A percentile compares a stretch with the other conserved stretches of the same genome.
phyloP scores from a whole-genome alignment of 257 asterid genomes.

The Salvia splendens region DNA sequence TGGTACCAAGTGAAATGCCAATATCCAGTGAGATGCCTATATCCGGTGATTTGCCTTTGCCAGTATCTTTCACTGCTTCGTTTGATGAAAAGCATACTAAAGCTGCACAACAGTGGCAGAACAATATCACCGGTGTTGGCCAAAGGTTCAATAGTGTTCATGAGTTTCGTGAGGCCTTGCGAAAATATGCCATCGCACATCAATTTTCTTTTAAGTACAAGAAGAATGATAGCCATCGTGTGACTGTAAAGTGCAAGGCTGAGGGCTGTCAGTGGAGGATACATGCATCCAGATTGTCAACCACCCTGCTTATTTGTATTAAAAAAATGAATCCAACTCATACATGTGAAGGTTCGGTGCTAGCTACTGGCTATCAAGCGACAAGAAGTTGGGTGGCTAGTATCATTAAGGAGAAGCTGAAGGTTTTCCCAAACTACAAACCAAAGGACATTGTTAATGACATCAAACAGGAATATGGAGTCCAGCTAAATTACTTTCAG shows the following conservation, averaged over 20 bases:
- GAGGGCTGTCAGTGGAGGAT: slow-evolving; percentile 99
- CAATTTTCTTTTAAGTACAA: slow-evolving; percentile 94
- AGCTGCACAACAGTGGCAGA: slow-evolving; percentile 89
- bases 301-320: slow-evolving; percentile 92
- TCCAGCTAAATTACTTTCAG: slow-evolving; percentile 91
- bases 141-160: slow-evolving; percentile 93
- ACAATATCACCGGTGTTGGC: slow-evolving; percentile 91
- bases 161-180: slow-evolving; percentile 93
- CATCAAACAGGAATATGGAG: slow-evolving; percentile 91
- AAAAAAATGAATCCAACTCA: slow-evolving; percentile 92
- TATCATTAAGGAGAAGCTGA: slow-evolving; percentile 88
- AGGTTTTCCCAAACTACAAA: slow-evolving; percentile 80
- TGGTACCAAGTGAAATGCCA: slow-evolving; percentile 53
- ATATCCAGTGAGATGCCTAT: slow-evolving; percentile 46
- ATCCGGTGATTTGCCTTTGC: slow-evolving; percentile 53
- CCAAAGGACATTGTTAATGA: slow-evolving; percentile 95
- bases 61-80: slow-evolving; percentile 46
- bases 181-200: slow-evolving; percentile 88
- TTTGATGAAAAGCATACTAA: slow-evolving; percentile 70
- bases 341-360: slow-evolving; percentile 83
- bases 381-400: slow-evolving; percentile 99
- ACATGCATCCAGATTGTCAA: slow-evolving; percentile 92
- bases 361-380: slow-evolving; percentile 76
- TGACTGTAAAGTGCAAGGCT: slow-evolving; percentile 93
- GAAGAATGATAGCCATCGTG: slow-evolving; percentile 98